phyloP scores from a whole-genome alignment of 106 monocot species.

The Acanthochlamys bracteata region DNA sequence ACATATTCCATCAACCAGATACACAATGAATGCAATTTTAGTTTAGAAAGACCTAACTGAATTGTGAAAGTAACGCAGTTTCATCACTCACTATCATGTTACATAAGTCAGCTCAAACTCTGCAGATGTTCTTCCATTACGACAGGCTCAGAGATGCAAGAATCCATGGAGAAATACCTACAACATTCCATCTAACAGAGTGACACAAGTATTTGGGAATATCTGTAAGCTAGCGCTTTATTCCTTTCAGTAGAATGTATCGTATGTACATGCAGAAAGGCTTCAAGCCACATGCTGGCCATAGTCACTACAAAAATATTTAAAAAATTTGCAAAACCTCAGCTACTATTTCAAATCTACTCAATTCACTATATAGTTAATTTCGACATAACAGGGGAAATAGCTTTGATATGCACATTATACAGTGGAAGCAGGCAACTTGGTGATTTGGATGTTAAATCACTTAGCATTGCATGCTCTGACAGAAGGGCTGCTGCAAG shows the following conservation, averaged over 20 bases:
- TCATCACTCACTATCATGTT: too few relatives aligned
- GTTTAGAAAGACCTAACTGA: too few relatives aligned
- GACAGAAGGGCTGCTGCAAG: neutral
- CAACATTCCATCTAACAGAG: too few relatives aligned
- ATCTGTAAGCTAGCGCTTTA: neutral
- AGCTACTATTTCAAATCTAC: neutral
- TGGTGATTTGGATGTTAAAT: neutral
- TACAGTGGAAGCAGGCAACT: conserved; percentile 3
- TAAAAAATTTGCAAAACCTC: neutral
- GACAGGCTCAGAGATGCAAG: too few relatives aligned
- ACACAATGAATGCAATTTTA: too few relatives aligned
- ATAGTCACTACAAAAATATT: neutral
- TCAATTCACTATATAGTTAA: conserved; percentile 9
- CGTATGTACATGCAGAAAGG: conserved; percentile 12
- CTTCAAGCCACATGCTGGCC: neutral
- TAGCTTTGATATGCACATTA: conserved; percentile 4
- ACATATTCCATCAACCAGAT: too few relatives aligned
- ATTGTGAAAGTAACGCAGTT: too few relatives aligned
- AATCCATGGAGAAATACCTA: too few relatives aligned
- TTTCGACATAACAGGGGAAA: neutral
- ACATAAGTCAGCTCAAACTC: too few relatives aligned
- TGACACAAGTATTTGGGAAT: too few relatives aligned
- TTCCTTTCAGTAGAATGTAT: conserved; percentile 12
- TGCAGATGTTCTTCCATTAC: too few relatives aligned
- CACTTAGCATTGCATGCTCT: neutral